Evolutionary conservation across 2,329 filamentous ascomycete genomes (phyloP).

Genomic region (Sporothrix humicola): DNA sequence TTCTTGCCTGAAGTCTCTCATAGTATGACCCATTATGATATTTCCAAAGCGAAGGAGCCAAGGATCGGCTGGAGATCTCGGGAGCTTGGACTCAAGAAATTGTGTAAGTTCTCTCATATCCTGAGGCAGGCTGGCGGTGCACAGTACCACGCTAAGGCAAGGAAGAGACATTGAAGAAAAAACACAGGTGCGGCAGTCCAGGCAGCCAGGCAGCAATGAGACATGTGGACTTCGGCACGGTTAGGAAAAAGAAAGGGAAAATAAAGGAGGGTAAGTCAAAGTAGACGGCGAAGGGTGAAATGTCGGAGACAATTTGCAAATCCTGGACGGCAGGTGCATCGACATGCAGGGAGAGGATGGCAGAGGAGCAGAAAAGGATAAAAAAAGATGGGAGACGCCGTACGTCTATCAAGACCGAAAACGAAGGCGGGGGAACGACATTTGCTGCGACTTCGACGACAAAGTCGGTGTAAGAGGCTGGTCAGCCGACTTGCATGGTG

Average conservation of each 20-base stretch:
- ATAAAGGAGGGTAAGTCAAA: neutral
- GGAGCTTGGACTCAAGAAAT: neutral
- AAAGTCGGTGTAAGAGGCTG: constrained; percentile 24
- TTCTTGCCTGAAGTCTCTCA: neutral
- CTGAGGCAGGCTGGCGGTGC: neutral
- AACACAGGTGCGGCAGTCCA: constrained; percentile 21
- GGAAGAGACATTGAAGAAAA: neutral
- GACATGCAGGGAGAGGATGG: neutral
- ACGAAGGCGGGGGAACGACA: neutral
- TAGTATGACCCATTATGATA: constrained; percentile 4
- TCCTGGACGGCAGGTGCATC: constrained; percentile 5
- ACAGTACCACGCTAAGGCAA: neutral
- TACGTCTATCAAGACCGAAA: too few species aligned
- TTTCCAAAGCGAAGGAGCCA: too few species aligned
- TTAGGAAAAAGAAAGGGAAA: neutral
- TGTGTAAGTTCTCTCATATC: neutral
- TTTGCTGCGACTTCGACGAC: neutral
- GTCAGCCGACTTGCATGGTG: constrained; percentile 19
- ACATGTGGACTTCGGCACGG: constrained; percentile 11
- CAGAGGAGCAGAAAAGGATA: neutral
- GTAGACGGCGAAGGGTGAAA: too few species aligned
- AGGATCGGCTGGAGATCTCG: neutral
- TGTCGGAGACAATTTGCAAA: constrained; percentile 8
- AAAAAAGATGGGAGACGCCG: neutral
- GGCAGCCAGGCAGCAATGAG: constrained; percentile 25